phyloP scores from a whole-genome alignment of 768 basidiomycete species.

The Xanthoconium stramineum region DNA sequence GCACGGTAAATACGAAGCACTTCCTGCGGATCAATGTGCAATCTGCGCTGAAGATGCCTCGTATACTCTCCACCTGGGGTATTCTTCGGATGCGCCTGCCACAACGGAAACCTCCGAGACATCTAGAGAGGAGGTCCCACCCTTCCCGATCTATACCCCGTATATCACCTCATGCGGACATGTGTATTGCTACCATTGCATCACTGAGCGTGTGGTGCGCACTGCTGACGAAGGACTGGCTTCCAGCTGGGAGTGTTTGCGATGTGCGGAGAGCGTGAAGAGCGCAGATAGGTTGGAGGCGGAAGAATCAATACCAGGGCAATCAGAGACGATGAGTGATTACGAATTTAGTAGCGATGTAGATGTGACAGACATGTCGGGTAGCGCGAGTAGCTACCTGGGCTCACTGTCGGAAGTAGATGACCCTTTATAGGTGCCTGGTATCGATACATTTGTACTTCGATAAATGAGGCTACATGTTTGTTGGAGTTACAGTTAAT shows the following conservation, averaged over 20 bases:
- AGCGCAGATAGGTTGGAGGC: conserved; percentile 55
- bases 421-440: not conserved
- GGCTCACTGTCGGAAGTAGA: conserved; percentile 31
- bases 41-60: conserved; percentile 83
- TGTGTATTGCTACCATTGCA: conserved; percentile 90
- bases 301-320: conserved; percentile 23
- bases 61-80: conserved; percentile 53
- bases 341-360: conserved; percentile 56
- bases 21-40: conserved; percentile 78
- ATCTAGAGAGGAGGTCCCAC: conserved; percentile 37
- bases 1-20: conserved; percentile 63
- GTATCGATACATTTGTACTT: conserved; percentile 7
- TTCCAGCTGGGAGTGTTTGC: conserved; percentile 75
- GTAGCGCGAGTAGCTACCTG: conserved; percentile 41
- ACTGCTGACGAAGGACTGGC: conserved; percentile 59
- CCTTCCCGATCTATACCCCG: conserved; percentile 73
- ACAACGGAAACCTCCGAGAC: conserved; percentile 10
- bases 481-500: not conserved
- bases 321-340: conserved; percentile 41
- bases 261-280: conserved; percentile 67
- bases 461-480: not conserved
- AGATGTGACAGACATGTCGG: conserved; percentile 51
- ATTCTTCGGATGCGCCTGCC: conserved; percentile 44
- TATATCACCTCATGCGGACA: conserved; percentile 85
- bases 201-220: conserved; percentile 77